Conservation (phyloP, 225 moss, liverwort and hornwort species). For the Pleurozium schreberi region DNA sequence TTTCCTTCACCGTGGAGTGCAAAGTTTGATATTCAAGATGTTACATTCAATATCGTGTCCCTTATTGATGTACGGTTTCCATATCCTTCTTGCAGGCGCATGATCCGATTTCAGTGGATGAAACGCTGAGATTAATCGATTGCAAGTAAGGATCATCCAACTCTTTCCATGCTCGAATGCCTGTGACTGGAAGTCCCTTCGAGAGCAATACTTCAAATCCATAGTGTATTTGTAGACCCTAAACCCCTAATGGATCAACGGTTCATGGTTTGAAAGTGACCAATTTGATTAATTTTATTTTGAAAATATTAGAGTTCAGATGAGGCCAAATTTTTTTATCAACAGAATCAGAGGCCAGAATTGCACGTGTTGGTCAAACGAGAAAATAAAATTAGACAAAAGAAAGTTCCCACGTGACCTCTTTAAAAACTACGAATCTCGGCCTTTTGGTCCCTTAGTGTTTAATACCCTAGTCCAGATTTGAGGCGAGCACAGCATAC, state of each 20-base stretch:
- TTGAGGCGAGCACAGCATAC: background rate
- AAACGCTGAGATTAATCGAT: constrained; percentile 66
- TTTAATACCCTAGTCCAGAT: background rate
- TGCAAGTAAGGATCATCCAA: constrained; percentile 60
- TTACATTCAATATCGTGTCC: background rate
- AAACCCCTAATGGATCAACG: too few relatives aligned
- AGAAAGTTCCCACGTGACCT: background rate
- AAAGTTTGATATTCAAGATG: background rate
- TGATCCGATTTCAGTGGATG: constrained; percentile 70
- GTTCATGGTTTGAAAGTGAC: background rate
- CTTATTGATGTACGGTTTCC: background rate
- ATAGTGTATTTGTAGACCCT: background rate
- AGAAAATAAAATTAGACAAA: too few relatives aligned
- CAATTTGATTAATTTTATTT: background rate
- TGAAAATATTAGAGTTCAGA: background rate
- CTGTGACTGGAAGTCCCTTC: background rate
- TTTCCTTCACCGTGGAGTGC: background rate
- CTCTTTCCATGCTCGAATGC: background rate
- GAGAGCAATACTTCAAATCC: background rate
- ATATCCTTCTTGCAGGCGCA: constrained; percentile 30
- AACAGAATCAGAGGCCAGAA: background rate
- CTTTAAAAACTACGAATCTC: background rate
- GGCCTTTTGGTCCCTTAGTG: background rate
- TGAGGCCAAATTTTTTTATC: background rate
- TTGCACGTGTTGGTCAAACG: background rate